A percentile compares a stretch with the other conserved stretches of the same genome.
phyloP scores from a whole-genome alignment of 2,329 filamentous ascomycete genomes.

The Helotiales sp. region DNA sequence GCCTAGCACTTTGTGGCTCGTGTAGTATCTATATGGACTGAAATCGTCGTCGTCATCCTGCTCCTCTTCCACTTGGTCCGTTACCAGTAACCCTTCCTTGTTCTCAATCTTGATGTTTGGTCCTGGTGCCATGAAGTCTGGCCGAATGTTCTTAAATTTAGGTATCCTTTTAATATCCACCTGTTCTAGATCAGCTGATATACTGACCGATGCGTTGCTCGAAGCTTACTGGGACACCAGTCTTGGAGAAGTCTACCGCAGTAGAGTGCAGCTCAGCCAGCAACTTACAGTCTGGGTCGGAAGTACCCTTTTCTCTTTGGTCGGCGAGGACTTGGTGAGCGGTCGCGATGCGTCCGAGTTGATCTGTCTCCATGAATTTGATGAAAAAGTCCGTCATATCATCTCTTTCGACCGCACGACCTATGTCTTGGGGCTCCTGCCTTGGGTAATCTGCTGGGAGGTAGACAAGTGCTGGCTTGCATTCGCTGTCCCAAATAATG shows the following conservation, averaged over 20 bases:
- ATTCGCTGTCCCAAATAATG: constrained; percentile 67
- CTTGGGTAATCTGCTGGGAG: constrained; percentile 70
- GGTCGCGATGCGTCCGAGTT: constrained; percentile 64
- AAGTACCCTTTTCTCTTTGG: constrained; percentile 50
- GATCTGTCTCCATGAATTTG: constrained; percentile 70
- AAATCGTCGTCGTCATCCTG: constrained; percentile 49
- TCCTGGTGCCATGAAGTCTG: constrained; percentile 54
- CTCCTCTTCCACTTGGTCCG: constrained; percentile 14
- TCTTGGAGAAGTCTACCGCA: constrained; percentile 76
- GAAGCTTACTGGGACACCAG: constrained; percentile 56
- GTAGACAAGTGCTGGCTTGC: constrained; percentile 47
- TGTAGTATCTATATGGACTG: constrained; percentile 59
- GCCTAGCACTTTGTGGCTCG: constrained; percentile 67
- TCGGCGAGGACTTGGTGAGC: constrained; percentile 68
- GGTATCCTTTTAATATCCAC: constrained; percentile 16
- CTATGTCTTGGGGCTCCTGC: constrained; percentile 56
- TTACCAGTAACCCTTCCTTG: constrained; percentile 29
- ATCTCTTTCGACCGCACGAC: constrained; percentile 53
- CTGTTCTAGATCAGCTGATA: background rate
- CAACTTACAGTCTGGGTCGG: constrained; percentile 48
- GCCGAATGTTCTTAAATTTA: constrained; percentile 35
- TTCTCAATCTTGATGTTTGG: constrained; percentile 45
- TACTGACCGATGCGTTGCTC: background rate
- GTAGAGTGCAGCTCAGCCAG: constrained; percentile 67
- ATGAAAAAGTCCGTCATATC: constrained; percentile 84